A percentile compares a stretch with the other conserved stretches of the same genome.
phyloP scores from a whole-genome alignment of 1,284 basidiomycete species.

The Tylopilus sp. region DNA sequence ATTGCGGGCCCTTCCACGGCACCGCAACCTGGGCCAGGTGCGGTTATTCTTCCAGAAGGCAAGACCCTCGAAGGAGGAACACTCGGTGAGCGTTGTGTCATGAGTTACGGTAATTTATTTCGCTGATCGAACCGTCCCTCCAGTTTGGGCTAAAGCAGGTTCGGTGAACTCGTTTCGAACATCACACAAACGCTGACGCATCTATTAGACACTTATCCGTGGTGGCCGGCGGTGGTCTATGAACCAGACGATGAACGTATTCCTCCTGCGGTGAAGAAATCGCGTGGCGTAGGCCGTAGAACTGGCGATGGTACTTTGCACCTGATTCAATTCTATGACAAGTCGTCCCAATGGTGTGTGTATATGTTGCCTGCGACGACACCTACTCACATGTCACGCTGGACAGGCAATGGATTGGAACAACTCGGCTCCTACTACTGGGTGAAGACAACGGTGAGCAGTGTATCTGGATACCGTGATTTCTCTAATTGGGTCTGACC shows the following conservation, averaged over 20 bases:
- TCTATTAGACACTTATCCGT: slow-evolving; percentile 54
- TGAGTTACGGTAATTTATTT: slow-evolving; percentile 8
- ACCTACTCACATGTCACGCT: slow-evolving; percentile 1
- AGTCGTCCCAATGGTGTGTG: slow-evolving; percentile 54
- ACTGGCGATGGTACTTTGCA: slow-evolving; percentile 42
- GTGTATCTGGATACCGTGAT: not conserved
- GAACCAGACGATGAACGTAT: slow-evolving; percentile 53
- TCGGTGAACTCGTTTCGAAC: not conserved
- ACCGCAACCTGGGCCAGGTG: slow-evolving; percentile 24
- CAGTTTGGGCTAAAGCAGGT: slow-evolving; percentile 68
- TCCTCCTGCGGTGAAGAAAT: slow-evolving; percentile 47
- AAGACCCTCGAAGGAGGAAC: slow-evolving; percentile 48
- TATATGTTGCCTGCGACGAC: not conserved
- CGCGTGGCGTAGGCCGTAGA: slow-evolving; percentile 34
- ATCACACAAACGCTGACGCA: slow-evolving; percentile 6
- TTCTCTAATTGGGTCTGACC: slow-evolving; percentile 4
- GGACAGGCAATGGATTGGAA: slow-evolving; percentile 53
- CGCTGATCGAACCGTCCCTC: not conserved
- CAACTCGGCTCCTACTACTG: slow-evolving; percentile 51
- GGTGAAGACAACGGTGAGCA: slow-evolving; percentile 57
- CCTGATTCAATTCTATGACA: slow-evolving; percentile 72
- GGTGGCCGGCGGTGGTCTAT: slow-evolving; percentile 65
- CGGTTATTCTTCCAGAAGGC: slow-evolving; percentile 29
- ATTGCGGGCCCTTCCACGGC: slow-evolving; percentile 5
- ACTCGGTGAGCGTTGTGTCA: slow-evolving; percentile 44